Conservation (phyloP, 345 rosid genomes). For the Melaleuca alternifolia region DNA sequence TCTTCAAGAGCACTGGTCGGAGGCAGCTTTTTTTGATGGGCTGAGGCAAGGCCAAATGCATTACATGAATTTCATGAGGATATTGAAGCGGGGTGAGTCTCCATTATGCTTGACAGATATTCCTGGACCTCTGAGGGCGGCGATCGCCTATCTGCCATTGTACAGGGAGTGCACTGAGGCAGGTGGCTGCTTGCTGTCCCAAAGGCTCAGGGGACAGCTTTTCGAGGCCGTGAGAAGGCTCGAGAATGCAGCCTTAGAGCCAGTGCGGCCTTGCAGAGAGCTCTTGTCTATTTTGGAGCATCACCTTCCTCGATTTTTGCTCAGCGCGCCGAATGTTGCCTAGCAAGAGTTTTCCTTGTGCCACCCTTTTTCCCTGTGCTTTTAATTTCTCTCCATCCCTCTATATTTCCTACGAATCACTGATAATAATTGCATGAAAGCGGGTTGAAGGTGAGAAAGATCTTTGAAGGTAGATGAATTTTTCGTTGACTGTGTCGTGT, state of each 20-base stretch:
- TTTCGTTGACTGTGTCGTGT: neutral
- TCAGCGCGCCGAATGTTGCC: neutral
- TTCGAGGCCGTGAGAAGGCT: conserved; percentile 70
- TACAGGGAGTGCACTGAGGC: conserved; percentile 64
- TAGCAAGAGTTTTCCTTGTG: neutral
- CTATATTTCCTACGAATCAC: neutral
- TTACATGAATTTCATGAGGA: conserved; percentile 56
- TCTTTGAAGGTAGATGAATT: neutral
- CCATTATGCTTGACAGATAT: conserved; percentile 63
- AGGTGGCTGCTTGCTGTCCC: conserved; percentile 57
- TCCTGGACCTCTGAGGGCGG: conserved; percentile 73
- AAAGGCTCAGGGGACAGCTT: conserved; percentile 78
- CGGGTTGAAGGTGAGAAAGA: neutral
- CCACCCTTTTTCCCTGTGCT: neutral
- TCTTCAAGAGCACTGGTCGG: conserved; percentile 86
- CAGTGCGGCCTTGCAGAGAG: conserved; percentile 37
- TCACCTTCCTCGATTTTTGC: conserved; percentile 74
- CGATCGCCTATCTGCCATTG: conserved; percentile 68
- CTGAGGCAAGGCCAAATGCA: conserved; percentile 55
- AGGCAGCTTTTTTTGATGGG: conserved; percentile 73
- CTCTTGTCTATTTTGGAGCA: conserved; percentile 65
- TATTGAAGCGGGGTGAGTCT: conserved; percentile 63
- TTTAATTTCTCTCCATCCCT: neutral
- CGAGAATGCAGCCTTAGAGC: conserved; percentile 34
- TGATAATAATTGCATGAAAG: neutral